Evolutionary conservation across 208 protist species (phyloP), one percentile per base, ranked within the genome.

Genomic region (Porcisia hertigi): DNA sequence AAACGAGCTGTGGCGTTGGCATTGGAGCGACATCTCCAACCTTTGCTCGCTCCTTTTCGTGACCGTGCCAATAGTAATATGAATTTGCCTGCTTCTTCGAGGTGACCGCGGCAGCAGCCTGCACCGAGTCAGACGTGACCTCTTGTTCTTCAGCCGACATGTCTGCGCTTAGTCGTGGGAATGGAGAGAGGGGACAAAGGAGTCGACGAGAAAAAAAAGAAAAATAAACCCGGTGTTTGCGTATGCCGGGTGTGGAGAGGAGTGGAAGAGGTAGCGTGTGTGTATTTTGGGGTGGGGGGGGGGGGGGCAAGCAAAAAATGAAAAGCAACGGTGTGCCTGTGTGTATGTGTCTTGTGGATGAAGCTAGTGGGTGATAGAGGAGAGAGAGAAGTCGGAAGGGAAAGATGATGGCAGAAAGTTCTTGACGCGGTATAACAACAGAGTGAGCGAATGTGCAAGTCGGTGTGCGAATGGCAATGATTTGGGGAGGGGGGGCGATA

Each of bases 31-130:
- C 91, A 74, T 97, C 93, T 20, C 93, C 93, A 18, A 90, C 81
- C 79, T 85, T 88, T 7, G 91, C 91, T 2, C 93, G 86, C 57
- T 94, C 87, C 81, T 94, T 94, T 67, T 93, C 91, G 73, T 97
- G 93, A 1, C 86, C 82, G 77, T 97, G 93, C 91, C 91, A 97
- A 71, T 97, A 97, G 71, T 97, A 95, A 75, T 97, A 97, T 16
- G 78, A 90, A 79, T 90, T 94, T 36, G 60, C 63, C 55, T 76
- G 81, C 25, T 86, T 86, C 77, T 90, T 92, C 54, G 59, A 30
- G 30, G 70, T 36, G 2, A 69, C 25, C 11, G 59, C 25, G 14
- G 73, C 55, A 58, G 69, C 14, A 45, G 58, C 52, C n/a, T 45
- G 39, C 62, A 23, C 25, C 3, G 65, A 39, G 65, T 55, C 45